Percentiles rank a stretch among this genome's conserved stretches.
These are phyloP conservation scores for Ceratocystis eucalypticola DNA, from an alignment of 2,329 filamentous ascomycete species.

Conservation along the genomic window DNA sequence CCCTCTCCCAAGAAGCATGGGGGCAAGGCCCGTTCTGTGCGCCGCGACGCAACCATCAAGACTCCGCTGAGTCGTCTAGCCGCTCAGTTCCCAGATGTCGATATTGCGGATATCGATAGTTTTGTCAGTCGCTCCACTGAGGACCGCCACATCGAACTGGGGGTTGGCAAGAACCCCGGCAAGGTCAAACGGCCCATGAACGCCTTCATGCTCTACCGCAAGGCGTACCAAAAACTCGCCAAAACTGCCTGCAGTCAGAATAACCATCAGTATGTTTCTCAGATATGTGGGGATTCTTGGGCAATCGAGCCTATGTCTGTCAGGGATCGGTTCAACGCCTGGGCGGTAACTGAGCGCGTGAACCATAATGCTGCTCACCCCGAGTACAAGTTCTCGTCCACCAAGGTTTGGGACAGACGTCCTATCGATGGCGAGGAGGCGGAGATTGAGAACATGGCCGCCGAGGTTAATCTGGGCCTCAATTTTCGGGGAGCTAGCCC, in stretches of 20 bases:
- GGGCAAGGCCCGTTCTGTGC: slow-evolving; percentile 25
- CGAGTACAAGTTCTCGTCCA: slow-evolving; percentile 78
- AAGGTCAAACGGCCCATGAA: slow-evolving; percentile 92
- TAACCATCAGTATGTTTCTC: slow-evolving; percentile 87
- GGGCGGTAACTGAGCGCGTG: slow-evolving; percentile 65
- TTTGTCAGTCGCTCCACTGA: slow-evolving; percentile 64
- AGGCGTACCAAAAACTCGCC: slow-evolving; percentile 75
- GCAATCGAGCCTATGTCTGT: slow-evolving; percentile 59
- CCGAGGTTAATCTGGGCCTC: neutral
- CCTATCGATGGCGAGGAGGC: slow-evolving; percentile 30
- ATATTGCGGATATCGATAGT: slow-evolving; percentile 61
- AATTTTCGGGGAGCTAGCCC: no score
- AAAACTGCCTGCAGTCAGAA: slow-evolving; percentile 71
- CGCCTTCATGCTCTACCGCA: slow-evolving; percentile 94
- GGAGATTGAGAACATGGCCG: neutral
- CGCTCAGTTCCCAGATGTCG: slow-evolving; percentile 45
- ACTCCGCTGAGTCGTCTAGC: slow-evolving; percentile 60
- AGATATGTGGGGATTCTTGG: slow-evolving; percentile 80
- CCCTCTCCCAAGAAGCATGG: slow-evolving; percentile 22
- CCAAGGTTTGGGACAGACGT: slow-evolving; percentile 27
- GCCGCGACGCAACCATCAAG: slow-evolving; percentile 35
- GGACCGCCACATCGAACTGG: slow-evolving; percentile 52
- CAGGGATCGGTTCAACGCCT: slow-evolving; percentile 60
- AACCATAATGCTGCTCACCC: slow-evolving; percentile 81
- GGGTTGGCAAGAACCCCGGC: slow-evolving; percentile 51